These are phyloP conservation scores for Curvularia hawaiiensis DNA, from an alignment of 2,329 filamentous ascomycete genomes.

Conservation along the genomic window DNA sequence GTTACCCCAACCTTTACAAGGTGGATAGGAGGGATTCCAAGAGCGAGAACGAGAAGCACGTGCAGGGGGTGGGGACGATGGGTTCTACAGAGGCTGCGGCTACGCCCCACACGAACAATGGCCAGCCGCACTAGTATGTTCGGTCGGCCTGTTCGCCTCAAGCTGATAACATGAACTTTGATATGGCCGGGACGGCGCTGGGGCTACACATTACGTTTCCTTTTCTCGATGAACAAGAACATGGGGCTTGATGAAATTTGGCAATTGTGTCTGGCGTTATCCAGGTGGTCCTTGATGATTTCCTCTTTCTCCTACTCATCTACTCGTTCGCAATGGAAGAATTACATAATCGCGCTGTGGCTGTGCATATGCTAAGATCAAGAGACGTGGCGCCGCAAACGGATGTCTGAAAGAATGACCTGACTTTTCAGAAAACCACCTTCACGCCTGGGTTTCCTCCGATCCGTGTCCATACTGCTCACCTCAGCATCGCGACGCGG, in stretches of 20 bases:
- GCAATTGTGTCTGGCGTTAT: background rate
- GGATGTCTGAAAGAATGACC: background rate
- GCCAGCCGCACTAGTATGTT: slow-evolving; percentile 2
- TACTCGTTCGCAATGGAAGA: background rate
- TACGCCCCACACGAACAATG: background rate
- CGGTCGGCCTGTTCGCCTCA: slow-evolving; percentile 2
- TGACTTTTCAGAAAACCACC: background rate
- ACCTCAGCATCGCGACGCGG: slow-evolving; percentile 18
- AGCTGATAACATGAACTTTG: background rate
- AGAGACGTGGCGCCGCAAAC: background rate
- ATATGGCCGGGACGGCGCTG: background rate
- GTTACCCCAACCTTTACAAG: slow-evolving; percentile 41
- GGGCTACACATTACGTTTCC: background rate
- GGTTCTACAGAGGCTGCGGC: slow-evolving; percentile 1
- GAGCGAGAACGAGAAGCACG: slow-evolving; percentile 3
- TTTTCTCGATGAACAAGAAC: background rate
- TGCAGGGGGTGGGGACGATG: background rate
- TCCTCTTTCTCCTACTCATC: background rate
- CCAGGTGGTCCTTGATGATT: background rate
- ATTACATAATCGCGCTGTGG: slow-evolving; percentile 7
- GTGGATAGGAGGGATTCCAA: slow-evolving; percentile 27
- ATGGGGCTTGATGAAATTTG: background rate
- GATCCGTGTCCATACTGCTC: slow-evolving; percentile 16
- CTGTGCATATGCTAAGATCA: slow-evolving; percentile 2
- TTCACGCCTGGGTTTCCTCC: slow-evolving; percentile 1